These are phyloP conservation scores for Phalaenopsis equestris DNA, from an alignment of 106 monocot genomes.

Conservation along the genomic window DNA sequence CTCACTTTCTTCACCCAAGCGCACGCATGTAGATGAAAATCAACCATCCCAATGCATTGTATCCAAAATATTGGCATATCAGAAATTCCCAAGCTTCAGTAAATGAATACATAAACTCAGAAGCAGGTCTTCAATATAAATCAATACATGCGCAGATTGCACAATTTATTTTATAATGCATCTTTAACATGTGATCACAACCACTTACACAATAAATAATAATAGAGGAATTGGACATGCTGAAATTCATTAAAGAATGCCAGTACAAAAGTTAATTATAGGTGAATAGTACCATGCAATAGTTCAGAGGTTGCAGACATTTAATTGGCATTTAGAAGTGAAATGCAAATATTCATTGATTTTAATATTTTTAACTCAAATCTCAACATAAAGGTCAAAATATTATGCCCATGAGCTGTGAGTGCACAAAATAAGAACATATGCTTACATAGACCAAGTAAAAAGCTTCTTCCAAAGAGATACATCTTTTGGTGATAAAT, in stretches of 20 bases:
- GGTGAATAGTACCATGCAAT: background rate
- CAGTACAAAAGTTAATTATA: background rate
- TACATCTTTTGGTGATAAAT: slow-evolving; percentile 76
- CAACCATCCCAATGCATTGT: no score
- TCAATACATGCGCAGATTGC: no score
- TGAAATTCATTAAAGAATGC: background rate
- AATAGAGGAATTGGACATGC: background rate
- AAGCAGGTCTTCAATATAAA: no score
- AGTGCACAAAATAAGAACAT: slow-evolving; percentile 2
- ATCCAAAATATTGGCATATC: no score
- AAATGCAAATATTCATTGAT: background rate
- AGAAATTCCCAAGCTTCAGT: no score
- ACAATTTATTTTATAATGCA: no score
- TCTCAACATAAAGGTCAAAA: background rate
- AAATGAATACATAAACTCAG: no score
- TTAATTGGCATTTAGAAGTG: background rate
- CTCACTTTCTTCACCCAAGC: no score
- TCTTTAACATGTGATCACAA: no score
- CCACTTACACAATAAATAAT: background rate
- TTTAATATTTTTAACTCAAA: background rate
- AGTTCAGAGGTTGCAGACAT: background rate
- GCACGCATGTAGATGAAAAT: no score
- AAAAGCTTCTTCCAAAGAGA: slow-evolving; percentile 88
- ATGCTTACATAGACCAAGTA: slow-evolving; percentile 71
- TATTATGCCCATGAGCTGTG: background rate